These are phyloP conservation scores for Iodosphaeria phyllophila DNA, from an alignment of 2,329 filamentous ascomycete species.

Conservation along the genomic window DNA sequence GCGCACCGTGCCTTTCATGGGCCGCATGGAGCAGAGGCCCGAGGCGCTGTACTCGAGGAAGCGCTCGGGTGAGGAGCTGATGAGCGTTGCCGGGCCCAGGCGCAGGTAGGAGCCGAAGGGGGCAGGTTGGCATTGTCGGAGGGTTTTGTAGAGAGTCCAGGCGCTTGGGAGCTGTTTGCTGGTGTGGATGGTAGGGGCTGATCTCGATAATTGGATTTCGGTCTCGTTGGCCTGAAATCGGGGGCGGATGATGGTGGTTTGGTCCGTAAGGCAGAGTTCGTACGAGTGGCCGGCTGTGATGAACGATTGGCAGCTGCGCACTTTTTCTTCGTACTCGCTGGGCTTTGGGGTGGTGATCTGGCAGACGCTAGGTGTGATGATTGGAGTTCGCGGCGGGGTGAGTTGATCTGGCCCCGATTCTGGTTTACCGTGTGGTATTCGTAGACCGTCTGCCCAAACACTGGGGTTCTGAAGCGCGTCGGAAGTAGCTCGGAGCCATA, in stretches of 20 bases:
- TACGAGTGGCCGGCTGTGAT: constrained; percentile 69
- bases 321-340: constrained; percentile 42
- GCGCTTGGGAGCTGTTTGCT: constrained; percentile 9
- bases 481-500: constrained; percentile 25
- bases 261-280: constrained; percentile 66
- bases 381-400: constrained; percentile 13
- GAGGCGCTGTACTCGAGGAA: constrained; percentile 44
- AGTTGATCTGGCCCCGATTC: too few relatives aligned
- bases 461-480: constrained; percentile 14
- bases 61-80: constrained; percentile 76
- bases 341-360: constrained; percentile 21
- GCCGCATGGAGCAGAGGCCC: constrained; percentile 59
- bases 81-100: constrained; percentile 48
- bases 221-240: too few relatives aligned
- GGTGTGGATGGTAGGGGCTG: constrained; percentile 6
- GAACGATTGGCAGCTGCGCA: constrained; percentile 48
- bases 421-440: too few relatives aligned
- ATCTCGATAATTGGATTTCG: too few relatives aligned
- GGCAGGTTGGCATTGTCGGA: constrained; percentile 57
- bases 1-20: constrained; percentile 93
- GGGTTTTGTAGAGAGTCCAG: constrained; percentile 55
- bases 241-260: constrained; percentile 44
- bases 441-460: constrained; percentile 14
- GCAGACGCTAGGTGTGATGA: constrained; percentile 4
- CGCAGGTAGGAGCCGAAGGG: constrained; percentile 72